phyloP scores from a whole-genome alignment of 768 basidiomycete species.

The Nidularia pulvinata region DNA sequence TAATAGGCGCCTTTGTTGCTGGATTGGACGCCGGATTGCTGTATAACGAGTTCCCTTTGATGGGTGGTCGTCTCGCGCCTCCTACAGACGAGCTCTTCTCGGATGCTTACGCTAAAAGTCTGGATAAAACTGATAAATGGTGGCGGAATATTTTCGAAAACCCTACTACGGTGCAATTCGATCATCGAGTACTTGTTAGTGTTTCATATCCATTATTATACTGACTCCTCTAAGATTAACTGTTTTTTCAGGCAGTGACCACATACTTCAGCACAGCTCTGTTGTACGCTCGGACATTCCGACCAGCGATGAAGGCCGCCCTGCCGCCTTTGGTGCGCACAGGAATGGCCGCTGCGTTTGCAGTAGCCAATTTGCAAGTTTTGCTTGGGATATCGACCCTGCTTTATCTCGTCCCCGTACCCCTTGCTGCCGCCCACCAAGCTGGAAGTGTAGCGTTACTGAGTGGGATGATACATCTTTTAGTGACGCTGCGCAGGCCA shows the following conservation, averaged over 20 bases:
- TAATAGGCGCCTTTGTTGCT: slow-evolving; percentile 93
- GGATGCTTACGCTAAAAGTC: slow-evolving; percentile 65
- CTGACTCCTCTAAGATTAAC: background rate
- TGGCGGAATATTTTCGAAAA: slow-evolving; percentile 98
- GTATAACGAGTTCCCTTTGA: slow-evolving; percentile 98
- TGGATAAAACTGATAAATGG: slow-evolving; percentile 79
- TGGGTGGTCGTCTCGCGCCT: slow-evolving; percentile 88
- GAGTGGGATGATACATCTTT: slow-evolving; percentile 78
- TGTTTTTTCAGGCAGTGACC: slow-evolving; percentile 65
- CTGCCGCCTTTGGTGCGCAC: slow-evolving; percentile 64
- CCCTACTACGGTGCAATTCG: slow-evolving; percentile 96
- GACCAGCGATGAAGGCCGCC: slow-evolving; percentile 52
- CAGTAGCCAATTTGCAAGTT: slow-evolving; percentile 85
- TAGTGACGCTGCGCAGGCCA: slow-evolving; percentile 73
- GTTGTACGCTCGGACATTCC: slow-evolving; percentile 61
- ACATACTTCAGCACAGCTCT: slow-evolving; percentile 74
- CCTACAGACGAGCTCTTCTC: slow-evolving; percentile 84
- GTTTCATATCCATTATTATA: background rate
- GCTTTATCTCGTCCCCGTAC: slow-evolving; percentile 90
- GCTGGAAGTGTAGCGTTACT: slow-evolving; percentile 91
- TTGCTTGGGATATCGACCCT: slow-evolving; percentile 68
- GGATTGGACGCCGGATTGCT: slow-evolving; percentile 94
- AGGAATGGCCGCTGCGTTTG: slow-evolving; percentile 62
- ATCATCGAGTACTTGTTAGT: slow-evolving; percentile 90
- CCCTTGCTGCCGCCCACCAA: slow-evolving; percentile 92